Evolutionary conservation across 129 eudicot genomes (phyloP), one percentile per base, ranked within the genome.

Genomic region (Chrysanthemum lavandulifolium): DNA sequence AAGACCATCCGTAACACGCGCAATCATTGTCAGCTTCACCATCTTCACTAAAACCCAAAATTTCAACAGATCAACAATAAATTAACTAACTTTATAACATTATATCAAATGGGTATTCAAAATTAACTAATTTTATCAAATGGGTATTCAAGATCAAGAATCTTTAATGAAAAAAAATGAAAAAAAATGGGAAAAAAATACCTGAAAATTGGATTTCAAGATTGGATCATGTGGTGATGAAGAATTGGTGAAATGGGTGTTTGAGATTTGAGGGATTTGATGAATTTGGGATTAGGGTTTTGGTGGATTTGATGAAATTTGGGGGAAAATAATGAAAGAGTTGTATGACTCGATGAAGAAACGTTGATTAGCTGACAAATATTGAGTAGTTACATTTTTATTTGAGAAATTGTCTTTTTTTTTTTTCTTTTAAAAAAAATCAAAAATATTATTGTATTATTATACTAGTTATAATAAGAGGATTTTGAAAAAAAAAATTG

Each of bases 11-110:
- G 87, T 94, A 12, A 90, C 97, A 84, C 99, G 99, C n/a, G 99
- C 99, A 77, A 94, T 86, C 99, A 94, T 86, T 4, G 99, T 94
- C 89, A 94, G 76, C 83, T 94, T 94, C 85, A 94, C 99, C 99
- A 92, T 92, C 78, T 72, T 53, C 0, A 36, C 45, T 36, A 36
- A 36, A 36, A 36, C 45, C 1, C 45, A 2, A 36, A 36, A 36
- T 36, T 7, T 36, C 5, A 6, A 6, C 45, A 36, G 8, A 5
- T 36, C 8, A 36, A 6, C 9, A 4, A 31, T 36, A 36, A 36
- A 36, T 36, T 36, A 36, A 36, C 9, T 36, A 36, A 36, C 45
- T 36, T 36, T 36, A 36, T 36, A 6, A 36, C 6, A 33, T 33
- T 33, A 4, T 33, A 33, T 3, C 40, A 3, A 4, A 33, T 33